Percentiles rank a stretch among this genome's conserved stretches.
Evolutionary conservation across 306 rosid species (phyloP).

Genomic region (Rubus parviflorus): DNA sequence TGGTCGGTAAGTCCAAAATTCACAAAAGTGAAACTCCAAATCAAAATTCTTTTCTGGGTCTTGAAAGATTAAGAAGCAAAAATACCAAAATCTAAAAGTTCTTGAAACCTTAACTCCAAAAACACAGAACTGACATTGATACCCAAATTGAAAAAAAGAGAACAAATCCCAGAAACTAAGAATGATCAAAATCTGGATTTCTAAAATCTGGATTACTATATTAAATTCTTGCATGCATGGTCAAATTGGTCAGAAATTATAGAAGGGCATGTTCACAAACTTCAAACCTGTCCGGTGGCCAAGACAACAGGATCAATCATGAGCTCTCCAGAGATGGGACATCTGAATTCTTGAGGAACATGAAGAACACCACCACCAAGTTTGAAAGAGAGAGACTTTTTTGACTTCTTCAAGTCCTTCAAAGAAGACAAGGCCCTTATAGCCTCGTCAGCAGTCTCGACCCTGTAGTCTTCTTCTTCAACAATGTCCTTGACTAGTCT

Average conservation of each 20-base stretch:
- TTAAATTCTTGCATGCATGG: slow-evolving; percentile 5
- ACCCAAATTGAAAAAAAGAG: not conserved
- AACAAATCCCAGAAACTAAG: not conserved
- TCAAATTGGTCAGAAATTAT: not conserved
- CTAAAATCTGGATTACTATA: not conserved
- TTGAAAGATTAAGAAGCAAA: not conserved
- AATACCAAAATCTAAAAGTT: not conserved
- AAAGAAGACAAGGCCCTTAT: slow-evolving; percentile 47
- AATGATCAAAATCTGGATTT: not conserved
- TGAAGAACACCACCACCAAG: slow-evolving; percentile 22
- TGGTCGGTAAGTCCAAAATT: not conserved
- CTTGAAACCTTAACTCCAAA: not conserved
- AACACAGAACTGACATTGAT: not conserved
- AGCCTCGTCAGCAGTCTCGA: slow-evolving; percentile 45
- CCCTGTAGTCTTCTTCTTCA: slow-evolving; percentile 43
- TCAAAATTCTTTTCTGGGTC: not conserved
- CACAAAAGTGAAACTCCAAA: not conserved
- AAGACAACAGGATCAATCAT: slow-evolving; percentile 81
- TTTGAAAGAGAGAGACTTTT: slow-evolving; percentile 20
- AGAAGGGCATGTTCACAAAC: not conserved
- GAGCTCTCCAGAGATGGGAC: slow-evolving; percentile 74
- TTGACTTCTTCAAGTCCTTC: slow-evolving; percentile 32
- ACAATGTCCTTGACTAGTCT: slow-evolving; percentile 45
- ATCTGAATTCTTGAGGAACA: slow-evolving; percentile 57
- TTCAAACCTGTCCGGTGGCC: slow-evolving; percentile 71